Evolutionary conservation across 1,139 yeast species (phyloP), one percentile per base, ranked within the genome.

Genomic region (Kurtzmaniella quercitrusa): DNA sequence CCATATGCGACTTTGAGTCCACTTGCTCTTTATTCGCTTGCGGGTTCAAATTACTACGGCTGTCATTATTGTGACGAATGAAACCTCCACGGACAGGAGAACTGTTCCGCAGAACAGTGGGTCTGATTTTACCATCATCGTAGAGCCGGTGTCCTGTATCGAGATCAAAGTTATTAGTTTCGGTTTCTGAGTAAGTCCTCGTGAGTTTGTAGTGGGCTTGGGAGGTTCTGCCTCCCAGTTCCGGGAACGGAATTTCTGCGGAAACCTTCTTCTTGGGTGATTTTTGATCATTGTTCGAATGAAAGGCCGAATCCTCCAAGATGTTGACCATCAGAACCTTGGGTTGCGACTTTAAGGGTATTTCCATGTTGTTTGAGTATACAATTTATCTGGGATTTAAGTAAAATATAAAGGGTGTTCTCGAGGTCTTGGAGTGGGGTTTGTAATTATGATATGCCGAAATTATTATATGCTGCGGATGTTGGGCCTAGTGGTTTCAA

Each of bases 151-250:
- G 75, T 11, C 82, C 82, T 3, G 78, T 72, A 40, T 69, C 68
- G 48, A 60, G 64, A 52, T 76, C 78, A 54, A 76, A 79, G 48
- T 77, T 76, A 40, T 71, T 70, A 44, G 71, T 70, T 50, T 79
- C 84, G 11, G 74, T 71, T 47, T 78, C 84, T 3, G 84, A 78
- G 52, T 74, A 78, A 0, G 80, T 74, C 47, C 82, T 63, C 2
- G 74, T 60, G 39, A 74, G 53, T 46, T 57, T 57, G 41, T 57
- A 59, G 18, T 22, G 36, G 44, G 38, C 16, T 18, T 39, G 11
- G 15, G 21, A 41, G 37, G 20, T 30, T 18, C 9, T 37, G 3
- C 28, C 12, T 33, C 15, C 15, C n/a, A 33, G 16, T 12, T 15
- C 15, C 3, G 7, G 22, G 38, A 33, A 9, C 17, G 41, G 12